A percentile compares a stretch with the other conserved stretches of the same genome.
Evolutionary conservation across 176 grass and related monocot species (phyloP).

Genomic region (Alloteropsis semialata): DNA sequence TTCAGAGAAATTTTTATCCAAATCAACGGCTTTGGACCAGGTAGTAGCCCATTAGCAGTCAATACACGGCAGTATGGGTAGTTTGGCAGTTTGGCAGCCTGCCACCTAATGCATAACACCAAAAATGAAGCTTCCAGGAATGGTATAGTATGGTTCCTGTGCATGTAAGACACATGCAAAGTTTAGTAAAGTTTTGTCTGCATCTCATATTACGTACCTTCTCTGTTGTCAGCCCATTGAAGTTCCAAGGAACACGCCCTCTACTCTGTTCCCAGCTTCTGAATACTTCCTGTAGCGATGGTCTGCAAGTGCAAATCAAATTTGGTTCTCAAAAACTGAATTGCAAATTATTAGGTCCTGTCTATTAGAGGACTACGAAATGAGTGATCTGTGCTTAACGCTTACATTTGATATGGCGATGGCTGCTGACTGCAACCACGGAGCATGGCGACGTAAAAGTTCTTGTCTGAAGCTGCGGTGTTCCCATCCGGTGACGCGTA

Average conservation of each 20-base stretch:
- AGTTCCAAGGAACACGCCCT: conserved; percentile 20
- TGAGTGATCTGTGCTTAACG: neutral
- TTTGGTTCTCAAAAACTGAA: neutral
- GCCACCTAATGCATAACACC: conserved; percentile 28
- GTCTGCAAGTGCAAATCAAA: conserved; percentile 12
- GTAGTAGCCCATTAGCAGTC: neutral
- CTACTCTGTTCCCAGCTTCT: conserved; percentile 46
- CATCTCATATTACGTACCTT: conserved; percentile 29
- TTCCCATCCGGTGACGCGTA: conserved; percentile 29
- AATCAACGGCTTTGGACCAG: neutral
- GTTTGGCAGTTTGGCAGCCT: conserved; percentile 22
- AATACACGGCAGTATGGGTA: conserved; percentile 33
- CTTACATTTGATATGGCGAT: conserved; percentile 37
- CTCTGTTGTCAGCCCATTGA: neutral
- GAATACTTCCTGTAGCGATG: conserved; percentile 26
- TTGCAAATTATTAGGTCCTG: neutral
- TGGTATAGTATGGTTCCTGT: too few relatives aligned
- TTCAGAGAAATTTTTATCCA: neutral
- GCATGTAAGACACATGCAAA: neutral
- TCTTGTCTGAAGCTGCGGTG: conserved; percentile 9
- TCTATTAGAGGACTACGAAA: neutral
- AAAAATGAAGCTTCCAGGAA: conserved; percentile 31
- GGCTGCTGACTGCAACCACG: conserved; percentile 4
- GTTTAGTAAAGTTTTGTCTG: conserved; percentile 9
- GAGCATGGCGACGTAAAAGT: neutral